Conservation (phyloP, 805 yeast species). For the Starmerella potacharoeniae region DNA sequence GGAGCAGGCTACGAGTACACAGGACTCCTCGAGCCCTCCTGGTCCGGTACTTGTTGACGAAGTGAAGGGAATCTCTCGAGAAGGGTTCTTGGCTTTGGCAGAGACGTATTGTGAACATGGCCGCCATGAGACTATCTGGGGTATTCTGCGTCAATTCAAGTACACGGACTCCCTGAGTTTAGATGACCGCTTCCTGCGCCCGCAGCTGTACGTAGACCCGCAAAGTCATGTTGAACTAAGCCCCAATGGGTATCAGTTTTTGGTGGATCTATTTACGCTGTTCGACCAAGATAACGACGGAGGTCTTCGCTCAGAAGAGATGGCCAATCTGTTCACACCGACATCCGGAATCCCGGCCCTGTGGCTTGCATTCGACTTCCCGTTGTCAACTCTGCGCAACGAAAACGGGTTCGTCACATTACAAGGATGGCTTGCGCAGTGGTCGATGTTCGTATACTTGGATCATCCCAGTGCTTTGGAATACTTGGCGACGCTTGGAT, state of each 20-base stretch:
- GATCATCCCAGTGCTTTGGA: conserved; percentile 77
- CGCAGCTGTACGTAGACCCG: conserved; percentile 61
- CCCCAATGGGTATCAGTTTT: conserved; percentile 81
- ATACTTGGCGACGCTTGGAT: conserved; percentile 83
- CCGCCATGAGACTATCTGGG: conserved; percentile 96
- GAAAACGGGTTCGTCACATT: conserved; percentile 81
- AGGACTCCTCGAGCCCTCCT: conserved; percentile 1
- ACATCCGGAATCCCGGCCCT: conserved; percentile 86
- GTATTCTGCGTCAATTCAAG: conserved; percentile 73
- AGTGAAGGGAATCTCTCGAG: conserved; percentile 48
- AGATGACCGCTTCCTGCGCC: conserved; percentile 67
- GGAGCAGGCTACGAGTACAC: conserved; percentile 13
- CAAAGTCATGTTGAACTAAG: conserved; percentile 79
- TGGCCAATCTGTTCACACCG: conserved; percentile 60
- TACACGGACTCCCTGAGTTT: conserved; percentile 87
- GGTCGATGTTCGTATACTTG: conserved; percentile 91
- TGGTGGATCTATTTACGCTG: conserved; percentile 77
- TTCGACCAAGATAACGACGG: conserved; percentile 97
- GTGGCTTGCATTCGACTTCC: conserved; percentile 81
- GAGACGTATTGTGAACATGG: conserved; percentile 82
- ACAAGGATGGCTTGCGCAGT: conserved; percentile 98
- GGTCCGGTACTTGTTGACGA: neutral
- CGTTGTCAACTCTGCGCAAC: conserved; percentile 76
- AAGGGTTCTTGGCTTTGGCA: conserved; percentile 68
- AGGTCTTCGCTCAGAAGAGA: conserved; percentile 68